Evolutionary conservation across 179 eudicot genomes (phyloP).

Genomic region (Camellia oleifera): DNA sequence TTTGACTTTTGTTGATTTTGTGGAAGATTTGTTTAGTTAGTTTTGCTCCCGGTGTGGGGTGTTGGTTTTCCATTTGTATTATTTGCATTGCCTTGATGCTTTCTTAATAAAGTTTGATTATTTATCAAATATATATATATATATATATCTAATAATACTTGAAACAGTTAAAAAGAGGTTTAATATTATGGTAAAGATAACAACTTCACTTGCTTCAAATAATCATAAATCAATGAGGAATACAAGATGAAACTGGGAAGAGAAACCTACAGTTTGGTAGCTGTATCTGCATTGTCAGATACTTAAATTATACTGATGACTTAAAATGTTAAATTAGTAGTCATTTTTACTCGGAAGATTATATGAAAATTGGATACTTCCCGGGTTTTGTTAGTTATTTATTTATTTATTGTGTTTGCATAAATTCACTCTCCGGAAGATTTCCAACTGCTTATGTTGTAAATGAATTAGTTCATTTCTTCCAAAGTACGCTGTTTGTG

Average conservation of each 20-base stretch:
- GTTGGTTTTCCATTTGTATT: too few relatives aligned
- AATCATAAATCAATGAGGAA: background rate
- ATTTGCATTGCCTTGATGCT: too few relatives aligned
- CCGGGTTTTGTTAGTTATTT: background rate
- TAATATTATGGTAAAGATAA: background rate
- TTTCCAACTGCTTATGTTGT: background rate
- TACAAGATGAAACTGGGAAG: background rate
- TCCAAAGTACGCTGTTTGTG: background rate
- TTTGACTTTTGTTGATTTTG: too few relatives aligned
- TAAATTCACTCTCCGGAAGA: background rate
- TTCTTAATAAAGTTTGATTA: too few relatives aligned
- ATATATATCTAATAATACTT: background rate
- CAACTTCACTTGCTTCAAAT: background rate
- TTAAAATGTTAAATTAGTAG: background rate
- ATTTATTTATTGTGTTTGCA: background rate
- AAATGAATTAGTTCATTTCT: background rate
- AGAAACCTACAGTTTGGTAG: background rate
- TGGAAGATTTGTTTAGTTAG: too few relatives aligned
- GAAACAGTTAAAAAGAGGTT: background rate
- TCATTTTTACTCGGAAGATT: background rate
- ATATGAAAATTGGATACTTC: background rate
- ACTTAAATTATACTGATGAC: background rate
- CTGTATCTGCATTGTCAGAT: background rate
- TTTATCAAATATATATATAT: too few relatives aligned
- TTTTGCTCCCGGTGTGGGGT: too few relatives aligned